phyloP scores from a whole-genome alignment of 208 protist genomes.

The Leishmania tarentolae region DNA sequence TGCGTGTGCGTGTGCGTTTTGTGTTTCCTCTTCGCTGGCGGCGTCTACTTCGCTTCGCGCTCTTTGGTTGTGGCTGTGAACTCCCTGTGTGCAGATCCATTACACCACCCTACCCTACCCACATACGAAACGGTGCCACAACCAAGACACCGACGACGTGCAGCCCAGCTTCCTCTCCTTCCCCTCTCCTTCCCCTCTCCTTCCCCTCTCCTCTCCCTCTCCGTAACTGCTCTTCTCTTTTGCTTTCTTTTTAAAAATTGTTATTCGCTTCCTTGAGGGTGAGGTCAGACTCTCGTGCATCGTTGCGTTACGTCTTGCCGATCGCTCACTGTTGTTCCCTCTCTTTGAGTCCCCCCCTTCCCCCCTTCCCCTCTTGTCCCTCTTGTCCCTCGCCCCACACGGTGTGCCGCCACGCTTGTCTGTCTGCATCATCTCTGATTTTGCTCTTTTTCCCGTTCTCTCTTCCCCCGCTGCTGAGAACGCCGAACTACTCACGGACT shows the following conservation, averaged over 20 bases:
- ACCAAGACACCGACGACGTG: neutral
- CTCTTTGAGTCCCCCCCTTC: neutral
- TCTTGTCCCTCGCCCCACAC: no score
- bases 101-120: neutral
- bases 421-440: constrained; percentile 1
- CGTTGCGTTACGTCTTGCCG: neutral
- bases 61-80: neutral
- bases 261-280: neutral
- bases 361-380: no score
- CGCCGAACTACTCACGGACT: neutral
- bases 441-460: no score
- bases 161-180: neutral
- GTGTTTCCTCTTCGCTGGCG: neutral
- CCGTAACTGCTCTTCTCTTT: neutral
- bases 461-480: no score
- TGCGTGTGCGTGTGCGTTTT: neutral
- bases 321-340: neutral
- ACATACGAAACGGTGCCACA: neutral
- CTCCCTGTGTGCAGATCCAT: neutral
- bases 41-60: neutral
- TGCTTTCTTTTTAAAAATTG: no score
- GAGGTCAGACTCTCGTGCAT: neutral
- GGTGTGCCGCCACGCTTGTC: neutral
- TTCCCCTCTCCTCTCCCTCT: neutral
- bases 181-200: neutral